Conservation (phyloP, 2,329 filamentous ascomycete species). For the Westerdykella ornata region DNA sequence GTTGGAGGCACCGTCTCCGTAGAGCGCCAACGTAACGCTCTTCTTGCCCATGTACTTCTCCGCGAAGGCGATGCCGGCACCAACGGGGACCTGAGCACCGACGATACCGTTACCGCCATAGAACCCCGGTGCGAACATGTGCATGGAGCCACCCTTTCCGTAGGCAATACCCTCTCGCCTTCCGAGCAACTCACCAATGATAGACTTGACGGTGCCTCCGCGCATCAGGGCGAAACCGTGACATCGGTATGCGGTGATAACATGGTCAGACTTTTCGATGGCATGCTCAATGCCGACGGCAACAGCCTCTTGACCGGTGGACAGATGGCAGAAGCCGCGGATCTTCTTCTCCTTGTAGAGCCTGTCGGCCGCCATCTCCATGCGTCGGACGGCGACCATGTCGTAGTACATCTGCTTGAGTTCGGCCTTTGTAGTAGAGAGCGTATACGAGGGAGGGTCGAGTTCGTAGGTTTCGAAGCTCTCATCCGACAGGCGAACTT, state of each 20-base stretch:
- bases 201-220: slow-evolving; percentile 79
- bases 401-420: slow-evolving; percentile 98
- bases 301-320: slow-evolving; percentile 95
- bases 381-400: slow-evolving; percentile 91
- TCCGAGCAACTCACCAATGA: slow-evolving; percentile 93
- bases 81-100: slow-evolving; percentile 94
- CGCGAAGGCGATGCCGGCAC: slow-evolving; percentile 91
- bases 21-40: slow-evolving; percentile 81
- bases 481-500: slow-evolving; percentile 90
- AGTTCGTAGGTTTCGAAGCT: slow-evolving; percentile 99
- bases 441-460: slow-evolving; percentile 87
- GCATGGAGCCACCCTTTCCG: slow-evolving; percentile 99
- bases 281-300: slow-evolving; percentile 95
- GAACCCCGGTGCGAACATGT: slow-evolving; percentile 98
- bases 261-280: slow-evolving; percentile 80
- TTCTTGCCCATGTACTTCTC: slow-evolving; percentile 88
- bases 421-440: slow-evolving; percentile 94
- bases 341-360: slow-evolving; percentile 99
- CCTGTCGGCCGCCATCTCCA: slow-evolving; percentile 99
- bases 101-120: slow-evolving; percentile 99
- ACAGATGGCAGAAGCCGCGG: slow-evolving; percentile 98
- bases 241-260: slow-evolving; percentile 98
- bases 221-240: slow-evolving; percentile 98
- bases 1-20: slow-evolving; percentile 97
- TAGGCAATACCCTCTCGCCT: slow-evolving; percentile 94